Conservation (phyloP, 306 rosid genomes). For the Prunus salicina region DNA sequence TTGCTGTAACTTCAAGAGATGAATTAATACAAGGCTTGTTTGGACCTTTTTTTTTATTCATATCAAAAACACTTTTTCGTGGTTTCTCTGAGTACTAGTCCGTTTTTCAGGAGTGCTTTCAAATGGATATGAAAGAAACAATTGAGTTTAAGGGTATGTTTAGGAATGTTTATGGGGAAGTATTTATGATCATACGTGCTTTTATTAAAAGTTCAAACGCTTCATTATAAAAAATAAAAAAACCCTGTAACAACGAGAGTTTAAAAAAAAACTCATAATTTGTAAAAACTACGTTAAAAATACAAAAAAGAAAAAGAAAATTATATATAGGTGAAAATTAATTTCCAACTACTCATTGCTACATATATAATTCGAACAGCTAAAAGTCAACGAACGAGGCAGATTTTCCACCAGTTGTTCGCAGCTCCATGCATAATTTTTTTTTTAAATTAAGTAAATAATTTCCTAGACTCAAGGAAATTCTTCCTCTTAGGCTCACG, state of each 20-base stretch:
- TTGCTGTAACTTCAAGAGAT: not conserved
- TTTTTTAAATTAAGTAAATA: constrained; percentile 17
- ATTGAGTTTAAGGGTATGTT: no score
- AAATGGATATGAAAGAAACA: no score
- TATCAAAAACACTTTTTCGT: no score
- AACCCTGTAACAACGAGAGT: not conserved
- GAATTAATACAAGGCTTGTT: not conserved
- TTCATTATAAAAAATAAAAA: not conserved
- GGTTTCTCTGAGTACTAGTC: no score
- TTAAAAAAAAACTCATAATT: not conserved
- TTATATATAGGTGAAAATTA: not conserved
- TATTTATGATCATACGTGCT: no score
- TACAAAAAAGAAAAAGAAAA: not conserved
- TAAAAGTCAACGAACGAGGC: not conserved
- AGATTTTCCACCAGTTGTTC: not conserved
- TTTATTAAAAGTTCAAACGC: no score
- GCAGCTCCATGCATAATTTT: not conserved
- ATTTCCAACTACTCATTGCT: not conserved
- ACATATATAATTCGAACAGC: not conserved
- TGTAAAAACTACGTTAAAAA: not conserved
- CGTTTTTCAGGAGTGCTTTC: no score
- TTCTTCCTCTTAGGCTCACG: constrained; percentile 58
- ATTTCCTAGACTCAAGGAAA: constrained; percentile 70
- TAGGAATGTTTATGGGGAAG: no score
- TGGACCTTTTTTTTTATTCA: no score